These are phyloP conservation scores for Geosmithia flava DNA, from an alignment of 2,329 filamentous ascomycete genomes.

Conservation along the genomic window DNA sequence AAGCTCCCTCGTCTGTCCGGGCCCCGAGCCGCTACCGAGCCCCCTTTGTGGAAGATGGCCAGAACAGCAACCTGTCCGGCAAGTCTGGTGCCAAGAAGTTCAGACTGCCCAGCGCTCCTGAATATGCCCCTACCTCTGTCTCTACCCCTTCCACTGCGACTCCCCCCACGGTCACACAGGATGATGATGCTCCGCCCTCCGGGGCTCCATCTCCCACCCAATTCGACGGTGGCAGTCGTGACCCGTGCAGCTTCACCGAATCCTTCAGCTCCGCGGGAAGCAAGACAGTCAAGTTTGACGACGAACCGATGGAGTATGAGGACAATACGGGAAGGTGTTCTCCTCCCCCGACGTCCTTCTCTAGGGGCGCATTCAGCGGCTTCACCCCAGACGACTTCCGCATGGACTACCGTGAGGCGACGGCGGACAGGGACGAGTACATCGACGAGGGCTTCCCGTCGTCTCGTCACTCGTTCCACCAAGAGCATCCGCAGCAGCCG, in stretches of 20 bases:
- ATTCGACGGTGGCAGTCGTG: too few relatives aligned
- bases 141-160: too few relatives aligned
- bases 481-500: too few relatives aligned
- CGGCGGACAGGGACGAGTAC: not conserved
- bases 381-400: slow-evolving; percentile 1
- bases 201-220: too few relatives aligned
- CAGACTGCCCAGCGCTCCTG: too few relatives aligned
- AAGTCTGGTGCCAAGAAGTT: not conserved
- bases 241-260: not conserved
- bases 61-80: not conserved
- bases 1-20: not conserved
- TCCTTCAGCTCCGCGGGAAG: not conserved
- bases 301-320: not conserved
- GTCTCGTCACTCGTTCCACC: not conserved
- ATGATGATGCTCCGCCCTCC: too few relatives aligned
- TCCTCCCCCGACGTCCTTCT: not conserved
- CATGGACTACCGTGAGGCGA: not conserved
- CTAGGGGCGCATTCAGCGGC: slow-evolving; percentile 1
- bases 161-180: too few relatives aligned
- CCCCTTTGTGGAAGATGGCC: slow-evolving; percentile 7
- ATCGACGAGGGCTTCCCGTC: not conserved
- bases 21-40: slow-evolving; percentile 4
- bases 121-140: too few relatives aligned
- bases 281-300: not conserved
- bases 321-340: not conserved